Base-by-base conservation (phyloP, 2,329 filamentous ascomycete species). In the Colletotrichum horii region DNA sequence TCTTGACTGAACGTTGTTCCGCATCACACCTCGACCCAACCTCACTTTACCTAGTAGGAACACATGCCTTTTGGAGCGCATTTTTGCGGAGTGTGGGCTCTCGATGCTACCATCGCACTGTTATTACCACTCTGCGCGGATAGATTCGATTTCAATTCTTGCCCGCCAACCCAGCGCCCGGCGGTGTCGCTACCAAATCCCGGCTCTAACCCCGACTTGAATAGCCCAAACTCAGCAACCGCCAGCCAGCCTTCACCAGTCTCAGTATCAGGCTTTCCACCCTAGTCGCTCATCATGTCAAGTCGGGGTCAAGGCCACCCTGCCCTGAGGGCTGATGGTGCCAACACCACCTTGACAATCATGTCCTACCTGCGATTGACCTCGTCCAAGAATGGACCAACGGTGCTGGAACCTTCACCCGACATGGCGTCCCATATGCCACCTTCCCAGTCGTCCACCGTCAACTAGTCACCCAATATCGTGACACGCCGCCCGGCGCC, bases 291-390 rank as follows among this genome's bases (percentile, higher is more conserved):
- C 48, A 38, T 71, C 60, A 38, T 32, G 43, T 52, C 16, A 34
- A 64, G 28, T 61, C 28, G 48, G 52, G 68, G 68, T 71, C 72
- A 75, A 62, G 71, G 72, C 61, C 61, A 66, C n/a, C 32, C 32
- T 48, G 26, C n/a, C 62, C 43, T 38, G 48, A 36, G 43, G 69
- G 19, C 60, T 61, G 14, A 52, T 22, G 43, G n/a, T n/a, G 43
- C 43, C n/a, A 52, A 52, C 61, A 56, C n/a, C 36, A 56, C 12
- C 60, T 38, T 36, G 64, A 66, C 43, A 22, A 52, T 52, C 43
- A 61, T 22, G 62, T 43, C 28, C 22, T 48, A 28, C 68, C 19
- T 28, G 32, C 38, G 16, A 52, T 22, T 30, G 22, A 28, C 55
- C 58, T 28, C 16, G 48, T 34, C 19, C n/a, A 26, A 52, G 36